phyloP scores from a whole-genome alignment of 1,139 yeast species.

The Maudiozyma humilis region DNA sequence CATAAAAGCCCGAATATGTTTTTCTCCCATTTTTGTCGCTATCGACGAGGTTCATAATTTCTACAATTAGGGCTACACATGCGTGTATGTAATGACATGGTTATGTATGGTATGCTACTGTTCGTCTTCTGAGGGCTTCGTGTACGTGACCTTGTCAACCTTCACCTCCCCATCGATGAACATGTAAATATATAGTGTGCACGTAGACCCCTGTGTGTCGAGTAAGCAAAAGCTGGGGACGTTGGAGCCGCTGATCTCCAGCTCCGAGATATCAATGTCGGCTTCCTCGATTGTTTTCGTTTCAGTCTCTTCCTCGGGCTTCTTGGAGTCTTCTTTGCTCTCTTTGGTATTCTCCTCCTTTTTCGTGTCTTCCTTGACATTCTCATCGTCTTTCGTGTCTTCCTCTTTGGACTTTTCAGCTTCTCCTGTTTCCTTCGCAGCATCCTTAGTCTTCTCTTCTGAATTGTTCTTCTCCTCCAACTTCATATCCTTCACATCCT shows the following conservation, averaged over 20 bases:
- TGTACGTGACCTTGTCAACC: conserved; percentile 81
- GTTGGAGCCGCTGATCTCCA: conserved; percentile 36
- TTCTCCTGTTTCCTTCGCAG: conserved; percentile 11
- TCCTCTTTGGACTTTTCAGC: background rate
- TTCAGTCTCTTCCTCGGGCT: conserved; percentile 6
- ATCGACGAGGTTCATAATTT: background rate
- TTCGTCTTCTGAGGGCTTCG: conserved; percentile 39
- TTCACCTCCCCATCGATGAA: conserved; percentile 74
- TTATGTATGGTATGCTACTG: background rate
- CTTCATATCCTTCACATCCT: conserved; percentile 1
- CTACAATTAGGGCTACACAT: conserved; percentile 1
- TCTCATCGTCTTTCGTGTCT: conserved; percentile 6
- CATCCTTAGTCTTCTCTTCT: background rate
- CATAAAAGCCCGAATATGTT: no score
- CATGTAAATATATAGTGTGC: conserved; percentile 81
- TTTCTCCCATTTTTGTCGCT: no score
- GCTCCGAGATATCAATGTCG: conserved; percentile 23
- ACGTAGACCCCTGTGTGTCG: conserved; percentile 69
- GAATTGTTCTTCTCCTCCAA: background rate
- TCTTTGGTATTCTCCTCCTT: conserved; percentile 1
- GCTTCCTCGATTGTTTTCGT: conserved; percentile 12
- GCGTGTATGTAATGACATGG: background rate
- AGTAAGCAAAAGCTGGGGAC: conserved; percentile 86
- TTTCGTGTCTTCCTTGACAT: no score
- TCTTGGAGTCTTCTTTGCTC: conserved; percentile 12